Base-by-base conservation (phyloP, 2,329 filamentous ascomycete species). In the Cercospora beticola region DNA sequence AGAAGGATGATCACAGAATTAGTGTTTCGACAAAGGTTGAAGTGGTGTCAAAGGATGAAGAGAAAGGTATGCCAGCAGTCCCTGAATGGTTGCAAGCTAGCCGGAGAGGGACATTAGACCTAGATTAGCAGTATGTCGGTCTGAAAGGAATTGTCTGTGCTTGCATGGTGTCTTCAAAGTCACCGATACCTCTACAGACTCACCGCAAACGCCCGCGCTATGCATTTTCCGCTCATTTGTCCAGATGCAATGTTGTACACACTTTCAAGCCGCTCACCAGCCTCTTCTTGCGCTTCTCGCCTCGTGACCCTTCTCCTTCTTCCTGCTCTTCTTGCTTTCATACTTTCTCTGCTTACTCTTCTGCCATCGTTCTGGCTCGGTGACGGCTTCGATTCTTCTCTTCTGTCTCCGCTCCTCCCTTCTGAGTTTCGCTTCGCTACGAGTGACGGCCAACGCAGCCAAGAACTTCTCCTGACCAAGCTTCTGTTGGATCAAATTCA, bases 301-400 rank as follows among this genome's bases (percentile, higher is more conserved):
- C 81, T 93, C 90, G 73, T 85, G 82, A 0, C 91, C 90, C 79
- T 88, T 92, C 79, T 90, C 91, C 86, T 93, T 97, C 79, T 90
- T 89, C 80, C 89, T 88, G 74, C 90, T 90, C 82, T 90, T 93
- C 84, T 95, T 95, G 83, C 90, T 89, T 78, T 95, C 92, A 70
- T 91, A 86, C 83, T 90, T 93, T 83, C 90, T 92, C 78, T 87
- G 89, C 88, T 97, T 97, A 74, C 91, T 89, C 76, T 86, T 84
- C 30, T 89, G 92, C 74, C 89, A 89, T 77, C 86, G 90, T 81
- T 95, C 94, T 1, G 95, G 95, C 76, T 91, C 88, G 61, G 87
- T 87, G 26, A 99, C 89, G 10, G 92, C 92, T 78, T 96, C 94
- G 72, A 98, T 92, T 81, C 92, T 92, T 76, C 95, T 87, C 87